Evolutionary conservation across 163 green algal species (phyloP).

Genomic region (Chlorella variabilis): DNA sequence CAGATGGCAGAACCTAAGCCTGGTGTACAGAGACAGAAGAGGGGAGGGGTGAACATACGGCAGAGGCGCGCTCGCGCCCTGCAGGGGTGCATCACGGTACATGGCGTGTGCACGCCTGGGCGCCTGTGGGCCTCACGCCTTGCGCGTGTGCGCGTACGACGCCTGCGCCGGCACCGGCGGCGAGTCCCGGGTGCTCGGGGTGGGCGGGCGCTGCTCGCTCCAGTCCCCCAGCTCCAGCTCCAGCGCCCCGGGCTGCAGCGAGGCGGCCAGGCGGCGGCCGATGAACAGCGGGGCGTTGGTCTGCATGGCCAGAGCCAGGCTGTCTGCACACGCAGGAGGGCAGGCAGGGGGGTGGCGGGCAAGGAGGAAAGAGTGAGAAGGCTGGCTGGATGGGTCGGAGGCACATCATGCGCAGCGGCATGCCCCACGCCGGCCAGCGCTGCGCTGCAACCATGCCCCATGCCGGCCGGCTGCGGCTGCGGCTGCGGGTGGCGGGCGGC

Average conservation of each 20-base stretch:
- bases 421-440: neutral
- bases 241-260: conserved; percentile 14
- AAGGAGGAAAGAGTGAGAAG: too few relatives aligned
- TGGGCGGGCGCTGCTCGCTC: conserved; percentile 12
- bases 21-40: too few relatives aligned
- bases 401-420: too few relatives aligned
- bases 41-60: too few relatives aligned
- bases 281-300: conserved; percentile 39
- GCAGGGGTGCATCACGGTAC: too few relatives aligned
- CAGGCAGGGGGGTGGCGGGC: neutral
- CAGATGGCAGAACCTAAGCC: too few relatives aligned
- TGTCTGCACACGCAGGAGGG: conserved; percentile 11
- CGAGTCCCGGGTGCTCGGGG: neutral
- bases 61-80: too few relatives aligned
- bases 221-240: neutral
- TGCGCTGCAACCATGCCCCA: neutral
- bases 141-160: neutral
- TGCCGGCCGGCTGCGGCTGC: neutral
- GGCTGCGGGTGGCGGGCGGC: too few relatives aligned
- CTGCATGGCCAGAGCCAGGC: conserved; percentile 45
- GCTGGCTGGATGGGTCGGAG: neutral
- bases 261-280: conserved; percentile 13
- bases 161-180: neutral
- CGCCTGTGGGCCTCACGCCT: neutral
- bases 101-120: too few relatives aligned